Evolutionary conservation across 108 stramenopile genomes (phyloP).

Genomic region (Discostella stelligeroides): DNA sequence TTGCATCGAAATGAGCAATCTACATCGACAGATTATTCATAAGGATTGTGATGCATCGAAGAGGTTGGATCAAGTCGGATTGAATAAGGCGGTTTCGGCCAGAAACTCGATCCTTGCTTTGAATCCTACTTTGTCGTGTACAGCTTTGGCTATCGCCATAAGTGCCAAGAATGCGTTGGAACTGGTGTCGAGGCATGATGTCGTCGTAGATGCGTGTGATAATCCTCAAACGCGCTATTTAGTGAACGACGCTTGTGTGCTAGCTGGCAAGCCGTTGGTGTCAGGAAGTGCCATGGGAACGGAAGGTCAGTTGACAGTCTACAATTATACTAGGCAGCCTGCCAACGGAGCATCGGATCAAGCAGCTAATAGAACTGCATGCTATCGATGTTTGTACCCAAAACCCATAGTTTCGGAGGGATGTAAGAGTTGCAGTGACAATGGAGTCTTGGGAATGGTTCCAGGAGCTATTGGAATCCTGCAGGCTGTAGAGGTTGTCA

Average conservation of each 20-base stretch:
- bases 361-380: slow-evolving; percentile 41
- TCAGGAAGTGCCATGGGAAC: slow-evolving; percentile 90
- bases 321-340: slow-evolving; percentile 54
- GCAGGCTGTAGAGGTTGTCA: slow-evolving; percentile 91
- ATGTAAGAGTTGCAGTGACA: slow-evolving; percentile 80
- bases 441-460: slow-evolving; percentile 87
- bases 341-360: neutral
- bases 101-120: slow-evolving; percentile 57
- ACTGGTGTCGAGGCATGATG: slow-evolving; percentile 64
- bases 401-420: slow-evolving; percentile 65
- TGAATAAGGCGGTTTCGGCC: slow-evolving; percentile 86
- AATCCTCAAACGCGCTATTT: slow-evolving; percentile 96
- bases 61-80: slow-evolving; percentile 48
- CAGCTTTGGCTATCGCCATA: slow-evolving; percentile 45
- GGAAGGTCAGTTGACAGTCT: slow-evolving; percentile 88
- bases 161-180: slow-evolving; percentile 63
- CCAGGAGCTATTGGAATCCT: slow-evolving; percentile 93
- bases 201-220: slow-evolving; percentile 95
- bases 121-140: slow-evolving; percentile 71
- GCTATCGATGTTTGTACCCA: slow-evolving; percentile 91
- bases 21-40: slow-evolving; percentile 97
- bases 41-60: slow-evolving; percentile 43
- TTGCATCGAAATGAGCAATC: slow-evolving; percentile 90
- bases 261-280: slow-evolving; percentile 73
- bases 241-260: slow-evolving; percentile 94